Evolutionary conservation across 345 rosid species (phyloP), one percentile per base, ranked within the genome.

Genomic region (Combretum micranthum): DNA sequence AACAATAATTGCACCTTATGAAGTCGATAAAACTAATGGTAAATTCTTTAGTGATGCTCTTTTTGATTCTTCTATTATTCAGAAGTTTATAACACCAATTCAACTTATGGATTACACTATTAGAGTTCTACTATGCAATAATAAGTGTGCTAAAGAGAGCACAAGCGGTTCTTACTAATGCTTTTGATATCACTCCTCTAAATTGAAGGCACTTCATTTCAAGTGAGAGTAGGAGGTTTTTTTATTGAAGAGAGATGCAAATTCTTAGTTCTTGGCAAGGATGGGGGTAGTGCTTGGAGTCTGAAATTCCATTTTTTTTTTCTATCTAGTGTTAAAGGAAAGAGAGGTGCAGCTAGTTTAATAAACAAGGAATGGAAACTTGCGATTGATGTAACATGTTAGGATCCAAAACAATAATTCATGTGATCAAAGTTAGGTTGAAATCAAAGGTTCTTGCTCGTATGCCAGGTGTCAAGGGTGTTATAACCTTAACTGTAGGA

Each of bases 361-460:
- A 77, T 89, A 65, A 85, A 90, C 13, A 97, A 85, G 67, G 85
- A 94, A 64, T 93, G 96, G 97, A 93, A 85, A 75, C 96, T 93
- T 72, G 72, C 82, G 11, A 70, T 93, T 54, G 69, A 43, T 55
- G 73, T 83, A 32, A 83, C 87, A 46, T 96, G 96, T 44, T 80
- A 96, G 94, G 99, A 93, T 76, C 94, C 97, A 43, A 93, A 82
- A 76, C 87, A 84, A 52, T 93, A n/a, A n/a, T 89, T 53, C 70
- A 80, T 56, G 90, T 86, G 70, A 72, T 87, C 50, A 85, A 87
- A 65, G 86, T 73, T 13, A 85, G 88, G 4, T 67, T 79, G 5
- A 89, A 87, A 73, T 90, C 99, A 4, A 93, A 81, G 59, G 65
- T 83, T 3, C 97, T 92, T 22, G 50, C 83, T 67, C 88, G 90